Evolutionary conservation across 345 rosid genomes (phyloP).

Genomic region (Anacardium occidentale): DNA sequence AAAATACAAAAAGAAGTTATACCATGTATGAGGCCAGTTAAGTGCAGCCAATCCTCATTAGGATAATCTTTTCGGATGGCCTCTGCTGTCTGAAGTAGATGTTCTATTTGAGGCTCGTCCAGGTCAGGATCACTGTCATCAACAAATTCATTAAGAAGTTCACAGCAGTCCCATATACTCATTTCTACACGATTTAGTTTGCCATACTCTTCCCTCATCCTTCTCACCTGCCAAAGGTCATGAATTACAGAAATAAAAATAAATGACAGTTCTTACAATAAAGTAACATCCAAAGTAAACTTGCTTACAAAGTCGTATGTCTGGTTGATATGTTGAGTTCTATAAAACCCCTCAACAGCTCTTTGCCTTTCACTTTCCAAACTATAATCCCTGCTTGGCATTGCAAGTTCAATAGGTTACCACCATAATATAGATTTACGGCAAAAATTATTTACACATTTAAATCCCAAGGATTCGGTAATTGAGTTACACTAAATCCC

Average conservation of each 20-base stretch:
- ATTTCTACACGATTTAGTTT: slow-evolving; percentile 44
- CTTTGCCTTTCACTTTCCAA: slow-evolving; percentile 67
- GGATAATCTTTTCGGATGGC: slow-evolving; percentile 62
- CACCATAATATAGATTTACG: not conserved
- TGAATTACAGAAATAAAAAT: not conserved
- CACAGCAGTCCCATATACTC: slow-evolving; percentile 74
- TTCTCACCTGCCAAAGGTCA: slow-evolving; percentile 31
- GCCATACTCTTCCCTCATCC: slow-evolving; percentile 51
- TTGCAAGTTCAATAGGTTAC: not conserved
- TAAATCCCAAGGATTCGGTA: not conserved
- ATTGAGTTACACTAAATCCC: not conserved
- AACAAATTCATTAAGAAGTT: slow-evolving; percentile 54
- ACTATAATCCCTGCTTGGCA: slow-evolving; percentile 53
- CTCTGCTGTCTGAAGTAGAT: slow-evolving; percentile 55
- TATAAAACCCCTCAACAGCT: slow-evolving; percentile 69
- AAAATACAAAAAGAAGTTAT: not conserved
- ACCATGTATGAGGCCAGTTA: slow-evolving; percentile 61
- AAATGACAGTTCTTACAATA: not conserved
- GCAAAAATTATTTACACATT: not conserved
- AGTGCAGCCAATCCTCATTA: slow-evolving; percentile 54
- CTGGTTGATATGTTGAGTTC: slow-evolving; percentile 65
- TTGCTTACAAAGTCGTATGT: slow-evolving; percentile 65
- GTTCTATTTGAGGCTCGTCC: slow-evolving; percentile 63
- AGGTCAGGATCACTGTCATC: slow-evolving; percentile 69
- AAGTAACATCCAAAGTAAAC: not conserved